Evolutionary conservation across 2,329 filamentous ascomycete species (phyloP), one percentile per base, ranked within the genome.

Genomic region (Fusarium drepaniforme): DNA sequence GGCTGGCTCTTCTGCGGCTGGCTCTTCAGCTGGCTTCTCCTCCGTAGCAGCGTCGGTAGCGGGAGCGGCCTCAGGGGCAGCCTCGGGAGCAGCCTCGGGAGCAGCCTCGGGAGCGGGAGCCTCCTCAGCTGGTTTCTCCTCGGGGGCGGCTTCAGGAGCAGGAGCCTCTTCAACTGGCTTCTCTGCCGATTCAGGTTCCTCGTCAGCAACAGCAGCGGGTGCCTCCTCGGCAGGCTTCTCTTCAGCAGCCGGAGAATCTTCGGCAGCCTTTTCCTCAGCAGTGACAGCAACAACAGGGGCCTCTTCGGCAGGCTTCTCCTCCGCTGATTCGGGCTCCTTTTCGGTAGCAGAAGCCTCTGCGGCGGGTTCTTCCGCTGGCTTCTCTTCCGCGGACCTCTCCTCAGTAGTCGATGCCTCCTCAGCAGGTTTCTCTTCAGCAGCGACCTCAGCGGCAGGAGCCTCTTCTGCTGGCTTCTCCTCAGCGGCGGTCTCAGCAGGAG

Each of bases 261-360:
- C 35, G 21, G 57, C 18, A 23, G 30, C 23, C 46, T 51, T 28
- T 9, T 51, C 46, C 53, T 73, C 66, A 28, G 7, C 25, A 25
- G 66, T 64, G 9, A 57, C 30, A n/a, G 51, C 64, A 25, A 23
- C 42, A 44, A 15, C n/a, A 44, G 42, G 42, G 6, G 60, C 62
- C 28, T 30, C 66, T 7, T 71, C 64, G 28, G 28, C 68, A 38
- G 67, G 57, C 37, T 63, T 71, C 67, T 46, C 42, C 42, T 46
- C 42, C 12, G 42, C 42, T 46, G 42, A 12, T 23, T 46, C 42
- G 21, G 21, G 21, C 42, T 46, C 42, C 42, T 23, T 46, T 25
- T 75, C 73, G n/a, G 33, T 35, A 40, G 65, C 64, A 37, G 38
- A 15, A 21, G 30, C 30, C 18, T 42, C 40, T 15, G 40, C 6